phyloP scores from a whole-genome alignment of 169 alveolate genomes.

The Plasmodium gallinaceum region DNA sequence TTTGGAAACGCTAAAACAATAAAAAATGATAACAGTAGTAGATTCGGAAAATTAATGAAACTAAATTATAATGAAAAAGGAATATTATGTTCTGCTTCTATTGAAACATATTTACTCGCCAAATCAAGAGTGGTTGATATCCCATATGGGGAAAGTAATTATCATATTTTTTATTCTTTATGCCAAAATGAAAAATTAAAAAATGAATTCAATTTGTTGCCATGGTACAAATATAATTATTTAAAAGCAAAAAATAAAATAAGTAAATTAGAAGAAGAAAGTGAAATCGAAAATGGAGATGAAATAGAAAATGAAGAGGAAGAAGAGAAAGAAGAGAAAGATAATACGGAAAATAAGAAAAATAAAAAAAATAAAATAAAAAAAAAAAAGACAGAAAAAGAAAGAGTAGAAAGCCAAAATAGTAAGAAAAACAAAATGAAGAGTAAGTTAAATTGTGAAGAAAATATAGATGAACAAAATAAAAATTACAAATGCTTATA shows the following conservation, averaged over 20 bases:
- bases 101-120: slow-evolving; percentile 96
- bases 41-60: slow-evolving; percentile 98
- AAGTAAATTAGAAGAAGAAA: not conserved
- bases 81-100: slow-evolving; percentile 93
- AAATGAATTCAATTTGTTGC: slow-evolving; percentile 41
- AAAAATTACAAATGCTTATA: slow-evolving; percentile 25
- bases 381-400: not conserved
- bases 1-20: slow-evolving; percentile 99
- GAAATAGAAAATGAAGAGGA: not conserved
- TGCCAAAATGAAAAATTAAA: slow-evolving; percentile 76
- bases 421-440: too few species aligned
- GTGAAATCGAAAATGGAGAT: slow-evolving; percentile 1
- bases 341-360: not conserved
- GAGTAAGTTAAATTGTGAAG: not conserved
- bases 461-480: not conserved
- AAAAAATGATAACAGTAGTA: slow-evolving; percentile 96
- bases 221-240: slow-evolving; percentile 75
- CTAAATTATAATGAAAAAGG: slow-evolving; percentile 92
- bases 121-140: slow-evolving; percentile 94
- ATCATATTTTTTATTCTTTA: slow-evolving; percentile 96
- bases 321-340: not conserved
- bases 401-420: not conserved
- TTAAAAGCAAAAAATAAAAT: slow-evolving; percentile 24
- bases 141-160: slow-evolving; percentile 95
- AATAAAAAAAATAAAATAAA: not conserved